Evolutionary conservation across 164 flowering plant species (phyloP).

Genomic region (Umbilicus rupestris): DNA sequence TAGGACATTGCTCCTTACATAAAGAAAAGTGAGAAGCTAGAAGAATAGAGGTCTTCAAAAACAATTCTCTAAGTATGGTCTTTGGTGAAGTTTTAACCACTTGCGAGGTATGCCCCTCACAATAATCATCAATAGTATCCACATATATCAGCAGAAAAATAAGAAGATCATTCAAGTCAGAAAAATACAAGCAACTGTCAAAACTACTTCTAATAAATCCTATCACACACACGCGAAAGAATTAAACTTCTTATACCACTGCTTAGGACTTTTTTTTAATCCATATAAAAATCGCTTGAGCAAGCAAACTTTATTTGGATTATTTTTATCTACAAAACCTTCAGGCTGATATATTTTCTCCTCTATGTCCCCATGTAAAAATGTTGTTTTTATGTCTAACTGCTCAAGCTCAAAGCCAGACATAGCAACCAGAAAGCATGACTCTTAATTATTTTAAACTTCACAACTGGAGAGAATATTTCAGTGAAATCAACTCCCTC

Average conservation of each 20-base stretch:
- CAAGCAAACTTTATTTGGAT: not conserved
- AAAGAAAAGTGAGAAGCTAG: not conserved
- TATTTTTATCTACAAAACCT: not conserved
- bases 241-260: not conserved
- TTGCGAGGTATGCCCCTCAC: not conserved
- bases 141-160: not conserved
- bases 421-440: not conserved
- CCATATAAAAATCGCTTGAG: not conserved
- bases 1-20: not conserved
- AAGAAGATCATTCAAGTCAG: not conserved
- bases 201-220: not conserved
- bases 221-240: not conserved
- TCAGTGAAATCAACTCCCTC: not conserved
- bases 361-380: not conserved
- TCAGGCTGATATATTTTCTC: not conserved
- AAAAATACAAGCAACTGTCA: not conserved
- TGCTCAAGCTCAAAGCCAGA: not conserved
- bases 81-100: not conserved
- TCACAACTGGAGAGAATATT: not conserved
- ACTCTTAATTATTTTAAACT: too few relatives aligned
- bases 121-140: not conserved
- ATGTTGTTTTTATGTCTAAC: not conserved
- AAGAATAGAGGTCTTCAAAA: not conserved
- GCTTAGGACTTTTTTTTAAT: not conserved
- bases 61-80: not conserved